Conservation (phyloP, 2,329 filamentous ascomycete species). For the Sporothrix globosa region DNA sequence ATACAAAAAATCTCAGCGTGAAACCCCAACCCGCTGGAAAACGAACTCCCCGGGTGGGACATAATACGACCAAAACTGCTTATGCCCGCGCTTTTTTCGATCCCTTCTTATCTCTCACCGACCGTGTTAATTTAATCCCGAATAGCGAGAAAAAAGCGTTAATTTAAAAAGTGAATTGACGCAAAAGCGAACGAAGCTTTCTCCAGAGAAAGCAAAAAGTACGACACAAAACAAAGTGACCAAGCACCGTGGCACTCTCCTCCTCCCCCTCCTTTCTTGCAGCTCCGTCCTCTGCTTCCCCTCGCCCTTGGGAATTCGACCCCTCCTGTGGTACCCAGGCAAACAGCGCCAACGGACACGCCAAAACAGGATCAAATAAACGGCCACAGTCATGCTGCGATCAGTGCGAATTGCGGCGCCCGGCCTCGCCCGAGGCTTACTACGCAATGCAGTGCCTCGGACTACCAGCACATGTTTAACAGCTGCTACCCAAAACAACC, state of each 20-base stretch:
- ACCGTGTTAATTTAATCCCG: constrained; percentile 16
- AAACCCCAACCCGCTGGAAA: constrained; percentile 4
- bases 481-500: constrained; percentile 18
- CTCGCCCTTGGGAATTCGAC: constrained; percentile 24
- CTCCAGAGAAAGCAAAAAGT: not conserved
- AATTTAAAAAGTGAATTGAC: constrained; percentile 14
- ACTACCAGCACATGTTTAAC: constrained; percentile 28
- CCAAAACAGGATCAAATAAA: constrained; percentile 18
- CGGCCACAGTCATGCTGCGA: constrained; percentile 33
- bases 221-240: constrained; percentile 9
- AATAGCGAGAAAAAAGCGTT: constrained; percentile 18
- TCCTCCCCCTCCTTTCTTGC: constrained; percentile 19
- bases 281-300: constrained; percentile 11
- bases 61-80: not conserved
- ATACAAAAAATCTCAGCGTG: not conserved
- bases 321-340: constrained; percentile 11
- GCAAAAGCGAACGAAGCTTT: not conserved
- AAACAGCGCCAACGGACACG: constrained; percentile 18
- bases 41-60: constrained; percentile 16
- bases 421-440: constrained; percentile 32
- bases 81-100: constrained; percentile 5
- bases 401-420: constrained; percentile 33
- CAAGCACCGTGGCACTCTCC: constrained; percentile 15
- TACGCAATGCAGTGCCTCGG: constrained; percentile 28
- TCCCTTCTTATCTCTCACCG: not conserved